These are phyloP conservation scores for Misopates orontium DNA, from an alignment of 257 asterid species.

Conservation along the genomic window DNA sequence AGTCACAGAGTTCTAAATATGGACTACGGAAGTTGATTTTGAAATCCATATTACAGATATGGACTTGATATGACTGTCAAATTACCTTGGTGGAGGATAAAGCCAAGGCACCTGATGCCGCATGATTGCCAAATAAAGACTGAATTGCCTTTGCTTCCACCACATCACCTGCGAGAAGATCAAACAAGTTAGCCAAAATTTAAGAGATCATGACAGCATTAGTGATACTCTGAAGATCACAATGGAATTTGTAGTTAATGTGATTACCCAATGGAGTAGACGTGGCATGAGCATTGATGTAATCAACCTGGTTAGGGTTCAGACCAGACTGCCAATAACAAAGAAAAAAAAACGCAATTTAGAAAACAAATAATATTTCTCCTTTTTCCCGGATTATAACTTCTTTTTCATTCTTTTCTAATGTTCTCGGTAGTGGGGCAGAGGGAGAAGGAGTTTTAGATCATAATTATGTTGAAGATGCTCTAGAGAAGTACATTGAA, in stretches of 20 bases:
- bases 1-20: too few relatives aligned
- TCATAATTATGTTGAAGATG: too few relatives aligned
- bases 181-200: conserved; percentile 21
- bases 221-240: conserved; percentile 10
- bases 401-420: background rate
- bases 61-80: conserved; percentile 16
- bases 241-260: conserved; percentile 8
- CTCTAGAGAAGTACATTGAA: too few relatives aligned
- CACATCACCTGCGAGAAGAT: conserved; percentile 62
- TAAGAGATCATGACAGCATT: background rate
- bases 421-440: background rate
- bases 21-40: too few relatives aligned
- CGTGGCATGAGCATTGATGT: conserved; percentile 94
- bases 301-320: conserved; percentile 76
- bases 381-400: conserved; percentile 4
- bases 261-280: conserved; percentile 89
- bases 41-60: background rate
- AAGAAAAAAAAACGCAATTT: conserved; percentile 5
- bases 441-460: too few relatives aligned
- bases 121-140: conserved; percentile 63
- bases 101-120: conserved; percentile 67
- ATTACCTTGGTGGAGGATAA: conserved; percentile 90
- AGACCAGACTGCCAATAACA: conserved; percentile 74
- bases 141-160: conserved; percentile 89
- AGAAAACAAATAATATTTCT: background rate